These are phyloP conservation scores for Dendrobium huoshanense DNA, from an alignment of 106 monocot genomes.

Conservation along the genomic window DNA sequence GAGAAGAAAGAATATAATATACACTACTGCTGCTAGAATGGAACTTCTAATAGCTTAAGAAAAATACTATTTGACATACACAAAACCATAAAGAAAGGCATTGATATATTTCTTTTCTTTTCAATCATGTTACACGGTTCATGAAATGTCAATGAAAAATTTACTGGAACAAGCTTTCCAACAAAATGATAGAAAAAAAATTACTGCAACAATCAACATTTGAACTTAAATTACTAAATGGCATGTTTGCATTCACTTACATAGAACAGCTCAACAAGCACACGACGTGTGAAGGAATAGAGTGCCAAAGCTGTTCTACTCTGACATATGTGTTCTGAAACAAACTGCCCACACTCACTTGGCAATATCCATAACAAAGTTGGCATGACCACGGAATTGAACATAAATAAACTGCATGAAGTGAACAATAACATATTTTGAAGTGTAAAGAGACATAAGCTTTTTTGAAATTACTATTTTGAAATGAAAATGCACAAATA, in stretches of 20 bases:
- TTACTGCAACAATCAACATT: neutral
- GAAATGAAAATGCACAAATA: neutral
- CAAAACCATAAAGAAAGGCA: neutral
- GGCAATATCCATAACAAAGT: slow-evolving; percentile 82
- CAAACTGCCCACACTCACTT: slow-evolving; percentile 31
- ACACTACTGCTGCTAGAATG: neutral
- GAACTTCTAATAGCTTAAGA: neutral
- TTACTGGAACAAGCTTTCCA: no score
- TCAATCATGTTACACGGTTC: neutral
- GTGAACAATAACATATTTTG: neutral
- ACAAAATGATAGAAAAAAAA: neutral
- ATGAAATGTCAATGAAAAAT: neutral
- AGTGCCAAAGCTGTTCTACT: slow-evolving; percentile 25
- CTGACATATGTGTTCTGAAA: slow-evolving; percentile 28
- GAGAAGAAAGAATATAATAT: neutral
- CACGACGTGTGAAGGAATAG: slow-evolving; percentile 59
- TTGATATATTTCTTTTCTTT: neutral
- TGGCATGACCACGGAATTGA: slow-evolving; percentile 71
- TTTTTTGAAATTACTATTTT: neutral
- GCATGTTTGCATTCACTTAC: slow-evolving; percentile 37
- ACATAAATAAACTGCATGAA: slow-evolving; percentile 61
- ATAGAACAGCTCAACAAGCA: slow-evolving; percentile 77
- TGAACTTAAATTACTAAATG: neutral
- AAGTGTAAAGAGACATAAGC: neutral
- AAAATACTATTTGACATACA: neutral